Evolutionary conservation across 805 yeast species (phyloP), one percentile per base, ranked within the genome.

Genomic region (Debaryomyces prosopidis): DNA sequence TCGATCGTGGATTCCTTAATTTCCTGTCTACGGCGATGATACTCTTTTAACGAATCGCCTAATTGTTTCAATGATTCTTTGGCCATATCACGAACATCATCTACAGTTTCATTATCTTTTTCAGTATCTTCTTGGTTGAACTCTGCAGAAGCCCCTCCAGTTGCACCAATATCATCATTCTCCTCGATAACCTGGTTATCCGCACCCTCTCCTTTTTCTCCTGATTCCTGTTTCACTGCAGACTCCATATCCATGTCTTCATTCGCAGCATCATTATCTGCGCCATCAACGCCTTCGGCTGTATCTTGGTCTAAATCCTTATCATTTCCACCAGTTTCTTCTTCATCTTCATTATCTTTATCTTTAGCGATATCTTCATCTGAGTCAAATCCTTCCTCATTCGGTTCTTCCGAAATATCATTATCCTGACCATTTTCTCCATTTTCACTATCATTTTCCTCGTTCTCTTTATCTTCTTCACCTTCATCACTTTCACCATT

Each of bases 31-130:
- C 96, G 85, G 60, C 89, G 86, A 61, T 92, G 95, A 68, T 87
- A 92, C 59, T 91, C 96, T 55, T 92, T 88, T 68, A 91, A 62
- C 1, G 96, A 81, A 65, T 91, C 97, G 42, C 99, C 98, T 11
- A 94, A 75, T 60, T 90, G 90, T 62, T 87, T 87, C 66, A 92
- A 72, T 0, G 95, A 82, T 55, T 89, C 90, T 46, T 79, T 77
- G 34, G 88, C 89, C 55, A 77, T 77, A 42, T 85, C 84, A 44
- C 89, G 71, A 15, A 87, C 81, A 15, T 75, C 70, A 9, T 73
- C 61, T 16, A 19, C 26, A 12, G 34, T 20, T 5, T 26, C 16
- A 23, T 57, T 51, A 15, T 69, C 68, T 23, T 69, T 67, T 20
- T 73, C 62, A 2, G 27, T 18, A 15, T 64, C 60, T 37, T 76